phyloP scores from a whole-genome alignment of 1,284 basidiomycete genomes.

The Puccinia hordei region DNA sequence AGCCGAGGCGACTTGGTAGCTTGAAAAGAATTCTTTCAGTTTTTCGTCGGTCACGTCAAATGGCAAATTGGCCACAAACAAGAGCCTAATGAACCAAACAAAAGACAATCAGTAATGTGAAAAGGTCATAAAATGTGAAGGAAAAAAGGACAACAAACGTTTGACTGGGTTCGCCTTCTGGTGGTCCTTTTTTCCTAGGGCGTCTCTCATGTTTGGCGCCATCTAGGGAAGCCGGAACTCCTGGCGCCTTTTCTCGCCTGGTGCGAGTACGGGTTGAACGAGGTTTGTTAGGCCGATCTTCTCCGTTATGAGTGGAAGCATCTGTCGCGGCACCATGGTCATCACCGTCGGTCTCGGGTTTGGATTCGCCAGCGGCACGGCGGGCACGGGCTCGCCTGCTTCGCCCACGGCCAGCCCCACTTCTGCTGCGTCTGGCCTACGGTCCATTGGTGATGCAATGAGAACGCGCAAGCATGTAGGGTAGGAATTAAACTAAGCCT shows the following conservation, averaged over 20 bases:
- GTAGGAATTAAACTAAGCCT: no score
- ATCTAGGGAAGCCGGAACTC: background rate
- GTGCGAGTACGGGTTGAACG: conserved; percentile 16
- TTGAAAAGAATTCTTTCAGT: conserved; percentile 75
- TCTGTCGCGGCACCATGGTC: conserved; percentile 58
- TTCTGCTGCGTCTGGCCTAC: conserved; percentile 68
- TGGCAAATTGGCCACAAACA: conserved; percentile 93
- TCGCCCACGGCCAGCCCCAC: conserved; percentile 76
- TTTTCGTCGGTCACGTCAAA: conserved; percentile 82
- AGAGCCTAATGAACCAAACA: conserved; percentile 61
- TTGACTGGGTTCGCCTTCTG: conserved; percentile 45
- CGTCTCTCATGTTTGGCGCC: conserved; percentile 4
- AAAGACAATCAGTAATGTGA: background rate
- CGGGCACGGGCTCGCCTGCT: conserved; percentile 61
- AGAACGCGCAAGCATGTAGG: no score
- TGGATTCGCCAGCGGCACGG: conserved; percentile 73
- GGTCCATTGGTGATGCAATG: no score
- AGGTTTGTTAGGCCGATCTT: background rate
- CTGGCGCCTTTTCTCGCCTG: conserved; percentile 1
- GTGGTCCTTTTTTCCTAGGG: conserved; percentile 36
- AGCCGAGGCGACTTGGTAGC: conserved; percentile 75
- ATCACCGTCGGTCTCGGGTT: conserved; percentile 66
- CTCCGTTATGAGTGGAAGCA: conserved; percentile 18
- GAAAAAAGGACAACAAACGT: background rate
- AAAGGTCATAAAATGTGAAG: background rate